A percentile compares a stretch with the other conserved stretches of the same genome.
phyloP scores from a whole-genome alignment of 257 asterid genomes.

The Anisodus acutangulus region DNA sequence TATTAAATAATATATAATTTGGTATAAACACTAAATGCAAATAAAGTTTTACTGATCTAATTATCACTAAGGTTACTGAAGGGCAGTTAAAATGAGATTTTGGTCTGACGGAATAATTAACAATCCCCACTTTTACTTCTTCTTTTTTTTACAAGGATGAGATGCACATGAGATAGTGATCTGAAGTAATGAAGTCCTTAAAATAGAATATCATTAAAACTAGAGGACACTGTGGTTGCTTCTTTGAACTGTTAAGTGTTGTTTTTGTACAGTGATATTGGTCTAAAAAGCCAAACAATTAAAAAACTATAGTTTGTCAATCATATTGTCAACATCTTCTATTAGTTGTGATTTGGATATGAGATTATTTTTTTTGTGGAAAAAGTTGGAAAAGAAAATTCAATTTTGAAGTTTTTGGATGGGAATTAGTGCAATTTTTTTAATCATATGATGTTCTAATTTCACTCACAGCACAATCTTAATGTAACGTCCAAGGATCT shows the following conservation, averaged over 20 bases:
- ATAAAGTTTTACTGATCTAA: neutral
- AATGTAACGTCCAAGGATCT: neutral
- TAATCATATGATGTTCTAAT: neutral
- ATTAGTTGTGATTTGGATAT: neutral
- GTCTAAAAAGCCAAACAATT: neutral
- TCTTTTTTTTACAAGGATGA: neutral
- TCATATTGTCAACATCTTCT: neutral
- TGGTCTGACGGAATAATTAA: neutral
- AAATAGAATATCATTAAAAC: neutral
- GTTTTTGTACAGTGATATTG: neutral
- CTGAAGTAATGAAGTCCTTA: neutral
- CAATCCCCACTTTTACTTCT: neutral
- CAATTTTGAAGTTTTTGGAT: neutral
- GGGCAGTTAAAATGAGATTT: neutral
- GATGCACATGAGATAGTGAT: neutral
- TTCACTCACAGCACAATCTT: too few relatives aligned
- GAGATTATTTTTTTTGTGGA: too few relatives aligned
- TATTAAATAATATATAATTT: too few relatives aligned
- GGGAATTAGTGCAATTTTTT: neutral
- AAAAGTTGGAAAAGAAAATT: neutral
- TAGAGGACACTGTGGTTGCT: neutral
- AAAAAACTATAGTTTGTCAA: neutral
- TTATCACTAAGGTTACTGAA: too few relatives aligned
- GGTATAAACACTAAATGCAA: too few relatives aligned
- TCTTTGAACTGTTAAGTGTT: neutral